Evolutionary conservation across 2,329 filamentous ascomycete species (phyloP).

Genomic region (Colletotrichum kahawae): DNA sequence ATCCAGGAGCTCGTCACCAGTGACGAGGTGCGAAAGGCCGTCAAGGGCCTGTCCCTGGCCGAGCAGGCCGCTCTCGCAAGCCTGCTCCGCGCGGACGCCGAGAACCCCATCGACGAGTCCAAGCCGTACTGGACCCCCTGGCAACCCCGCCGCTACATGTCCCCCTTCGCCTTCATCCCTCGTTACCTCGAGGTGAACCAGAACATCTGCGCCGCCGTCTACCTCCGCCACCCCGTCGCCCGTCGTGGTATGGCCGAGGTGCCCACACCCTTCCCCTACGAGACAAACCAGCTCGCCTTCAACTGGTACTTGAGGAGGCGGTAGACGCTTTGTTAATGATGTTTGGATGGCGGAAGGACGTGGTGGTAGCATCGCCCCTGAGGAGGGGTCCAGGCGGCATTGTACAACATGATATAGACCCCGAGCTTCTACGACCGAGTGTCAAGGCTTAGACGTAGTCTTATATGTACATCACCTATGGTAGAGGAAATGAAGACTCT

Average conservation of each 20-base stretch:
- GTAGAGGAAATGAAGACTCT: background rate
- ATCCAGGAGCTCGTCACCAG: background rate
- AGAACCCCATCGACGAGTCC: constrained; percentile 76
- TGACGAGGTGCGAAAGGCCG: constrained; percentile 20
- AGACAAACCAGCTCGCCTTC: constrained; percentile 81
- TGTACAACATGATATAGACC: constrained; percentile 22
- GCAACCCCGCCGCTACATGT: constrained; percentile 85
- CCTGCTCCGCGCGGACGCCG: constrained; percentile 66
- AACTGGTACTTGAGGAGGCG: constrained; percentile 92
- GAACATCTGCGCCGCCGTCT: constrained; percentile 94
- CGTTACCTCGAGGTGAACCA: constrained; percentile 97
- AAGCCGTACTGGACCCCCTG: constrained; percentile 95
- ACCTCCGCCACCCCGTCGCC: constrained; percentile 91
- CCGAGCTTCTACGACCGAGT: constrained; percentile 13
- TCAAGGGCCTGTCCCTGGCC: constrained; percentile 41
- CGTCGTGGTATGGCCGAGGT: constrained; percentile 81
- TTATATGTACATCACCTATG: constrained; percentile 17
- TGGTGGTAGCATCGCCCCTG: background rate
- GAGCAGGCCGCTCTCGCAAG: constrained; percentile 59
- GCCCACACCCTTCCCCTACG: constrained; percentile 78
- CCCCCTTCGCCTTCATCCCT: constrained; percentile 92
- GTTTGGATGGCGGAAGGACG: background rate
- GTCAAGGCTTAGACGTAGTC: constrained; percentile 4
- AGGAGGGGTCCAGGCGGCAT: background rate
- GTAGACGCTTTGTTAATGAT: constrained; percentile 43